Conservation (phyloP, 1,284 basidiomycete genomes). For the Trametes versicolor region DNA sequence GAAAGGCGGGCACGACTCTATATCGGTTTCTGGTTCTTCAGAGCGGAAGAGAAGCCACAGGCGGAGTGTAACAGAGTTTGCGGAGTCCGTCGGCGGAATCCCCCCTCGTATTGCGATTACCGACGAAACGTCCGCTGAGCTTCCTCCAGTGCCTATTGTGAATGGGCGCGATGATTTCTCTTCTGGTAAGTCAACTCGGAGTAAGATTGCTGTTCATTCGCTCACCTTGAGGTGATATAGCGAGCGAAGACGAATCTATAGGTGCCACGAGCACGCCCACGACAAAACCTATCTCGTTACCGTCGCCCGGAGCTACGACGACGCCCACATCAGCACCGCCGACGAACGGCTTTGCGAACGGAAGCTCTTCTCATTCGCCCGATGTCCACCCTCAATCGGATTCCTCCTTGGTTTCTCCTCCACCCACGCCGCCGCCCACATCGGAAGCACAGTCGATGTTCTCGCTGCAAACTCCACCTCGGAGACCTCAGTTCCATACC, state of each 20-base stretch:
- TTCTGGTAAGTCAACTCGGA: conserved; percentile 43
- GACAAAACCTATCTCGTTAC: conserved; percentile 44
- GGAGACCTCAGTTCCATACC: conserved; percentile 49
- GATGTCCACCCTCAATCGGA: conserved; percentile 15
- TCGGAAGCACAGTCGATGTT: conserved; percentile 26
- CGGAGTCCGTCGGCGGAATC: conserved; percentile 40
- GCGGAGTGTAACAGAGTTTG: conserved; percentile 44
- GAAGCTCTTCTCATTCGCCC: conserved; percentile 4
- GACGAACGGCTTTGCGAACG: conserved; percentile 1
- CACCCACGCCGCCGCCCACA: conserved; percentile 32
- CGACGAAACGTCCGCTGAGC: conserved; percentile 25
- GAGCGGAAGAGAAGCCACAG: conserved; percentile 41
- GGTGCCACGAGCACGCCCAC: conserved; percentile 50
- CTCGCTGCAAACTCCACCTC: conserved; percentile 59
- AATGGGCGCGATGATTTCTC: conserved; percentile 42
- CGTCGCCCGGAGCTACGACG: conserved; percentile 35
- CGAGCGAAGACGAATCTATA: conserved; percentile 50
- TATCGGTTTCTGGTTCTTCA: conserved; percentile 11
- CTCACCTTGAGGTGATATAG: conserved; percentile 35
- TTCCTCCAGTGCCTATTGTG: conserved; percentile 36
- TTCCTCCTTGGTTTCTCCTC: conserved; percentile 29
- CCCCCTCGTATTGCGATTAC: conserved; percentile 39
- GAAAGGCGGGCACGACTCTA: conserved; percentile 26
- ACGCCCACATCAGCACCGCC: conserved; percentile 32
- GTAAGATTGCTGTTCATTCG: not conserved